Conservation (phyloP, 2,329 filamentous ascomycete genomes). For the Magnaporthiopsis incrustans region DNA sequence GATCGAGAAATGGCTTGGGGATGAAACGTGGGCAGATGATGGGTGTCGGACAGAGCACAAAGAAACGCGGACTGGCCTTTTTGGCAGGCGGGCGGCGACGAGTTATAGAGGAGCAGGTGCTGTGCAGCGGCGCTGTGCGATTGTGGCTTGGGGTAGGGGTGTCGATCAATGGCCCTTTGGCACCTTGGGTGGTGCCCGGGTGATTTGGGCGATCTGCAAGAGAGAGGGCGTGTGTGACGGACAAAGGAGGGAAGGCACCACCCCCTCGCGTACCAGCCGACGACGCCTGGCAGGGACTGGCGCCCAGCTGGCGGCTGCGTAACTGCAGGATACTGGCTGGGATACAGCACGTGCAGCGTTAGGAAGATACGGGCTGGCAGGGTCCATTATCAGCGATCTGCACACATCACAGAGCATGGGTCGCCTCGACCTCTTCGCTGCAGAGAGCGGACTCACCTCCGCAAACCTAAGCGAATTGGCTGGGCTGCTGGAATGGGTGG, state of each 20-base stretch:
- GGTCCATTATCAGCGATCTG: background rate
- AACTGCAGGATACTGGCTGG: background rate
- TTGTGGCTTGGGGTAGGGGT: background rate
- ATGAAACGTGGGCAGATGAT: conserved; percentile 12
- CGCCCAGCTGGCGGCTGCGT: background rate
- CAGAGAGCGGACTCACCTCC: background rate
- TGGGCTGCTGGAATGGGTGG: background rate
- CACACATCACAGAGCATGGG: background rate
- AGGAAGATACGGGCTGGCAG: too few relatives aligned
- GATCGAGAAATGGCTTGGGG: conserved; percentile 13
- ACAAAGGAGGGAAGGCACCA: background rate
- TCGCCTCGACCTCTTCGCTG: background rate
- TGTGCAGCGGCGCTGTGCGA: background rate
- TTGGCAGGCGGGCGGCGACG: background rate
- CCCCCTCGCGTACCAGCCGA: background rate
- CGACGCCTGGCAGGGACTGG: background rate
- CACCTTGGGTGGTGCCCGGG: too few relatives aligned
- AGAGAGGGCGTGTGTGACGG: background rate
- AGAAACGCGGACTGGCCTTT: background rate
- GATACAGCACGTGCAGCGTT: too few relatives aligned
- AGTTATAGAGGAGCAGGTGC: background rate
- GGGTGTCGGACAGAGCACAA: background rate
- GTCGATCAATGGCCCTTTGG: background rate
- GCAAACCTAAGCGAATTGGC: background rate
- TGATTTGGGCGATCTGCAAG: background rate